Evolutionary conservation across 2,329 filamentous ascomycete genomes (phyloP).

Genomic region (Ophidiomyces ophidiicola): DNA sequence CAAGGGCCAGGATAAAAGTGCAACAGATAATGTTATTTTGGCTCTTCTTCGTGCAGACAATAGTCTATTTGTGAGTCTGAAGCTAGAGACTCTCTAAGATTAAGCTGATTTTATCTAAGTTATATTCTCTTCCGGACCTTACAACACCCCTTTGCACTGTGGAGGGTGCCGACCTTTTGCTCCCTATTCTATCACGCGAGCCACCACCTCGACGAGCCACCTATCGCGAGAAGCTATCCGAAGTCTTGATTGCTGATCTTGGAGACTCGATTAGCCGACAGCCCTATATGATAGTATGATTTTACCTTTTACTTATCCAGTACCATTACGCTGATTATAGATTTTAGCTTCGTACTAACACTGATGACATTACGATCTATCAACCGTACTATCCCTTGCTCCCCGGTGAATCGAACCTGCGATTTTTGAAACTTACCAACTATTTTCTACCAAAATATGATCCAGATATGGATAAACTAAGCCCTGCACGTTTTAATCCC

Average conservation of each 20-base stretch:
- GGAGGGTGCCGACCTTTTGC: constrained; percentile 65
- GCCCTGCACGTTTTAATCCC: constrained; percentile 31
- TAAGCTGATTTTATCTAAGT: constrained; percentile 34
- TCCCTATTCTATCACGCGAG: constrained; percentile 61
- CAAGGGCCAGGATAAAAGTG: constrained; percentile 14
- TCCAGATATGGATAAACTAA: not conserved
- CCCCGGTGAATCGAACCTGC: constrained; percentile 36
- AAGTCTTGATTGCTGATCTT: constrained; percentile 73
- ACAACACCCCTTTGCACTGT: constrained; percentile 59
- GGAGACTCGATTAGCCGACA: constrained; percentile 59
- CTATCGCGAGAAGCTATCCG: constrained; percentile 59
- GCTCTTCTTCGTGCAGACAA: constrained; percentile 68
- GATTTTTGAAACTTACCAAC: constrained; percentile 66
- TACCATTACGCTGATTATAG: not conserved
- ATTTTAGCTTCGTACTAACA: constrained; percentile 57
- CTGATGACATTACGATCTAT: constrained; percentile 77
- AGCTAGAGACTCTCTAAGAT: not conserved
- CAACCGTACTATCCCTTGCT: constrained; percentile 53
- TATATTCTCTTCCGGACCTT: constrained; percentile 66
- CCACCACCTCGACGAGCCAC: constrained; percentile 57
- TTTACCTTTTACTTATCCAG: not conserved
- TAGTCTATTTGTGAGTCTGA: constrained; percentile 54
- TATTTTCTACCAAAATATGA: constrained; percentile 47
- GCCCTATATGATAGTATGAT: constrained; percentile 68
- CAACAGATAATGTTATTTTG: constrained; percentile 48